Base-by-base conservation (phyloP, 805 yeast genomes). In the Kodamaea jinghongensis region DNA sequence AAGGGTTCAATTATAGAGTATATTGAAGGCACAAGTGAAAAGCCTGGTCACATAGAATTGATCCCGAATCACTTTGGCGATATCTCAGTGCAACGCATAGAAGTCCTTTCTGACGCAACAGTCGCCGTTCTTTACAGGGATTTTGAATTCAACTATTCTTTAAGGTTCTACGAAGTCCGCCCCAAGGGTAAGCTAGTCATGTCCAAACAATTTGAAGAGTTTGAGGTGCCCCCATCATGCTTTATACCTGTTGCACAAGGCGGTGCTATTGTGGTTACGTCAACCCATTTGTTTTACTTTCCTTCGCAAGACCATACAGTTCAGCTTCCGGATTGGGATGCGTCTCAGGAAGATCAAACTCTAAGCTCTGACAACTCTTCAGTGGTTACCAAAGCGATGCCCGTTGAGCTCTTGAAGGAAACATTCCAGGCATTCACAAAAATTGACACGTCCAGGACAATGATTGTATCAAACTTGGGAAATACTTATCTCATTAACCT, bases 51-150 rank as follows among this genome's bases (percentile, higher is more conserved):
- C 8, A 20, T 20, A 20, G 7, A 20, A 6, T 20, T 5, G 23
- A 8, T 5, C 8, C 5, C 23, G 8, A 20, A 20, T 8, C 8
- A 51, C 6, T 45, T 54, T n/a, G 60, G 60, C 1, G 39, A 45
- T n/a, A 39, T 51, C 13, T 51, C 51, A 7, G 45, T 55, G 5
- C 45, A 46, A 36, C 39, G 43, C 16, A 45, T 55, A 42, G 50
- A 39, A 9, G 26, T 47, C 15, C 30, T 54, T 15, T 23, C 36
- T 3, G 23, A 35, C 11, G 34, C 34, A 6, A 23, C 44, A 9
- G n/a, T 65, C 11, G 69, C 65, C 2, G 41, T 63, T 1, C 40
- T 65, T 4, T 63, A 60, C 42, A 51, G 70, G 15, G 70, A 65
- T 39, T 60, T 58, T 34, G 62, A 61, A 34, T 62, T 57, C 46